Evolutionary conservation across 176 grass and related monocot species (phyloP), one percentile per base, ranked within the genome.

Genomic region (Triticum dicoccoides): DNA sequence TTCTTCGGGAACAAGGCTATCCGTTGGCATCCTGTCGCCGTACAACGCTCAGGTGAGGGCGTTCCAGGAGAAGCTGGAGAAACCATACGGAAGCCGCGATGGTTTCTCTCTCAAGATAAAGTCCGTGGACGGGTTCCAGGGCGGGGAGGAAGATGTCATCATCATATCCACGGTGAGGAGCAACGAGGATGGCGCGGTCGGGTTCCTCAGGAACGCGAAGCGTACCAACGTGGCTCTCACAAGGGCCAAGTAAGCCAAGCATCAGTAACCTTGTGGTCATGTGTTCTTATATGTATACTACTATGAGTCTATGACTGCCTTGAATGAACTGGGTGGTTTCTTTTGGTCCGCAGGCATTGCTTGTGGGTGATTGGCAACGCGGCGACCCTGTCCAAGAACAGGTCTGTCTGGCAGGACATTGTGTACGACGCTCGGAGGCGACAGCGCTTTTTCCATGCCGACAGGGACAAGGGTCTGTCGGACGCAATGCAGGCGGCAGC

Each of bases 91-190:
- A 0, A 1, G 18, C 35, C 21, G 9, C 9, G 69, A 71, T 12
- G 69, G 69, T 71, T 71, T 71, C 69, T 71, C 69, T 23, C 35
- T 71, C 20, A 71, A 71, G 35, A 41, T 71, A 41, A 71, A 71
- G 18, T 71, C 69, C 0, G 69, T 71, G 69, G 69, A 71, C 37
- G 69, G 69, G 11, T 71, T 71, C 69, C 69, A 71, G 21, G 69
- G 69, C 4, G 69, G 35, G 20, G 69, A 71, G 69, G 69, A 71
- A 41, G 69, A 71, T 41, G 38, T 71, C 35, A 71, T 71, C 35
- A 71, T 71, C 69, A 71, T 71, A 71, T 71, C 69, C 34, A 38
- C 69, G 4, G 69, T 71, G 69, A 71, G 69, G 69, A 71, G 69
- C 69, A 71, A 71, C 11, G 35, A n/a, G 35, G 69, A 11, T 41